Evolutionary conservation across 805 yeast genomes (phyloP).

Genomic region (Ogataea paradorogensis): DNA sequence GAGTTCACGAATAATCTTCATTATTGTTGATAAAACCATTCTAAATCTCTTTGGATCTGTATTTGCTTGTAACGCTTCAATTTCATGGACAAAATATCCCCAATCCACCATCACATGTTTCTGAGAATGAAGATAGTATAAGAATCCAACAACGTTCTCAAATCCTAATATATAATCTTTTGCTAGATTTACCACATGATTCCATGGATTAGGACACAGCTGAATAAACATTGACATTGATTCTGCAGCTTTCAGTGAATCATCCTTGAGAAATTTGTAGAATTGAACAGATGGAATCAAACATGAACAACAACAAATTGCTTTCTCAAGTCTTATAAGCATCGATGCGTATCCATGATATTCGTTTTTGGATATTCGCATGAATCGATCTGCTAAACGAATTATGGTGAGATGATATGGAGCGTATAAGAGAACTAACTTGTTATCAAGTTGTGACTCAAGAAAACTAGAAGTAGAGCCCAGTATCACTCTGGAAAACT

Average conservation of each 20-base stretch:
- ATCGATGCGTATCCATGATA: conserved; percentile 1
- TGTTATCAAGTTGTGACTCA: conserved; percentile 10
- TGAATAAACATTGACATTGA: conserved; percentile 22
- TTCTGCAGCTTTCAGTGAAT: conserved; percentile 18
- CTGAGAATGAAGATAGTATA: conserved; percentile 27
- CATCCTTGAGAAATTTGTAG: conserved; percentile 10
- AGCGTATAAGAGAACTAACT: conserved; percentile 14
- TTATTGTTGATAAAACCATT: conserved; percentile 18
- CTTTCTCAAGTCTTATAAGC: conserved; percentile 10
- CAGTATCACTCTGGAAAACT: conserved; percentile 18
- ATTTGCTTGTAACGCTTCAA: conserved; percentile 12
- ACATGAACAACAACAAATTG: conserved; percentile 10
- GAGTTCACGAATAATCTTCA: conserved; percentile 23
- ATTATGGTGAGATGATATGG: conserved; percentile 26
- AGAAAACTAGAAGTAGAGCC: conserved; percentile 10
- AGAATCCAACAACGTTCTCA: conserved; percentile 21
- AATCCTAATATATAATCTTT: conserved; percentile 12
- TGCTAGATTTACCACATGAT: conserved; percentile 17
- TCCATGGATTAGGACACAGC: conserved; percentile 28
- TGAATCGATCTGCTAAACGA: conserved; percentile 17
- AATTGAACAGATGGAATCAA: conserved; percentile 18
- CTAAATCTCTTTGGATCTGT: conserved; percentile 12
- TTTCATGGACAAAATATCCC: conserved; percentile 28
- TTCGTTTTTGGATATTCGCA: not conserved
- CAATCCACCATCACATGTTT: conserved; percentile 28